These are phyloP conservation scores for Ceratobasidium sp. DNA, from an alignment of 1,284 basidiomycete species.

Conservation along the genomic window DNA sequence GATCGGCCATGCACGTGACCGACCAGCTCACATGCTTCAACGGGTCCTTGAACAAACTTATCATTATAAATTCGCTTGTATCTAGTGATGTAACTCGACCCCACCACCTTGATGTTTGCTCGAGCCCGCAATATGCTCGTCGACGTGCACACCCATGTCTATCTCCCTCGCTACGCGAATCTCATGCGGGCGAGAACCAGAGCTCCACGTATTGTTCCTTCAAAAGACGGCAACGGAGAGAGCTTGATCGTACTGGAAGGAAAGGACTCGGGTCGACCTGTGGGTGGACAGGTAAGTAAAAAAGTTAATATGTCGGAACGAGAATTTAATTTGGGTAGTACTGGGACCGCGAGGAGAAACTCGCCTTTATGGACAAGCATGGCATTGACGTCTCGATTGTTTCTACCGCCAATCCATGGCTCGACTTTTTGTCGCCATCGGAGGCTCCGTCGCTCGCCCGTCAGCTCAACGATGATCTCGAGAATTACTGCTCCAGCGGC, in stretches of 20 bases:
- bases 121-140: slow-evolving; percentile 57
- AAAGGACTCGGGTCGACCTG: slow-evolving; percentile 59
- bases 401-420: slow-evolving; percentile 85
- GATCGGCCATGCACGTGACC: too few relatives aligned
- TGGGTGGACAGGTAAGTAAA: slow-evolving; percentile 61
- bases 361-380: slow-evolving; percentile 79
- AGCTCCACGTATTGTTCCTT: slow-evolving; percentile 73
- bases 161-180: slow-evolving; percentile 73
- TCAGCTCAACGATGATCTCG: slow-evolving; percentile 76
- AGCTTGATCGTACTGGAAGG: slow-evolving; percentile 24
- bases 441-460: slow-evolving; percentile 69
- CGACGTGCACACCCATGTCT: slow-evolving; percentile 83
- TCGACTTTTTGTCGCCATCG: slow-evolving; percentile 77
- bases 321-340: slow-evolving; percentile 56
- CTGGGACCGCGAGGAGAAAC: slow-evolving; percentile 78
- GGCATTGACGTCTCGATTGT: slow-evolving; percentile 73
- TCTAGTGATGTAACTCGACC: not conserved
- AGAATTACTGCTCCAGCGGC: slow-evolving; percentile 73
- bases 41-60: not conserved
- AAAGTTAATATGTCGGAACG: not conserved
- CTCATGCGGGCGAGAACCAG: slow-evolving; percentile 64
- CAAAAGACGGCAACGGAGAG: slow-evolving; percentile 51
- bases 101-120: slow-evolving; percentile 42
- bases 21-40: not conserved
- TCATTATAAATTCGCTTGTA: too few relatives aligned